Conservation (phyloP, 2,329 filamentous ascomycete species). For the Alternaria novae-zelandiae region DNA sequence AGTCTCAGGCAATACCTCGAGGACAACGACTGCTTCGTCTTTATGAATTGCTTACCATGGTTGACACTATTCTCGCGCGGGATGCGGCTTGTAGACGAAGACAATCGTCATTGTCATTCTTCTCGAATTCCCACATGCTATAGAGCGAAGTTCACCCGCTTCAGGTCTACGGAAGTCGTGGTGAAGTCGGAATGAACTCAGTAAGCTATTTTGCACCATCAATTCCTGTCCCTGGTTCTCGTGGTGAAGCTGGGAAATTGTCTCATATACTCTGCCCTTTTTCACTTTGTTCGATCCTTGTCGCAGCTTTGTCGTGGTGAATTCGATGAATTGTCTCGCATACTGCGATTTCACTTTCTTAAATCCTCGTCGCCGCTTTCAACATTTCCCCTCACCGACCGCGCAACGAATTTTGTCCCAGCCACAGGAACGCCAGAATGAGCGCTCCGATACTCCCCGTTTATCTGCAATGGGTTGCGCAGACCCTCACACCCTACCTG, state of each 20-base stretch:
- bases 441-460: conserved; percentile 1
- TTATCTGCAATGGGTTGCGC: conserved; percentile 11
- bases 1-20: not conserved
- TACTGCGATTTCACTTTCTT: not conserved
- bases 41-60: not conserved
- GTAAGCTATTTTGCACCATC: not conserved
- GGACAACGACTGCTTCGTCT: not conserved
- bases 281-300: not conserved
- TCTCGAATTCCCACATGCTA: not conserved
- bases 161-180: not conserved
- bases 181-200: not conserved
- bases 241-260: not conserved
- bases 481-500: conserved; percentile 17
- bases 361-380: not conserved
- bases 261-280: not conserved
- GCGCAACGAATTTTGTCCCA: not conserved
- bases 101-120: not conserved
- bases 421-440: conserved; percentile 2
- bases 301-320: not conserved
- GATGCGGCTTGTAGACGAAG: not conserved
- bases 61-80: not conserved
- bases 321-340: not conserved
- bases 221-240: not conserved
- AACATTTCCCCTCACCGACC: not conserved
- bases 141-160: not conserved